Evolutionary conservation across 2,329 filamentous ascomycete genomes (phyloP).

Genomic region (Scedosporium aurantiacum): DNA sequence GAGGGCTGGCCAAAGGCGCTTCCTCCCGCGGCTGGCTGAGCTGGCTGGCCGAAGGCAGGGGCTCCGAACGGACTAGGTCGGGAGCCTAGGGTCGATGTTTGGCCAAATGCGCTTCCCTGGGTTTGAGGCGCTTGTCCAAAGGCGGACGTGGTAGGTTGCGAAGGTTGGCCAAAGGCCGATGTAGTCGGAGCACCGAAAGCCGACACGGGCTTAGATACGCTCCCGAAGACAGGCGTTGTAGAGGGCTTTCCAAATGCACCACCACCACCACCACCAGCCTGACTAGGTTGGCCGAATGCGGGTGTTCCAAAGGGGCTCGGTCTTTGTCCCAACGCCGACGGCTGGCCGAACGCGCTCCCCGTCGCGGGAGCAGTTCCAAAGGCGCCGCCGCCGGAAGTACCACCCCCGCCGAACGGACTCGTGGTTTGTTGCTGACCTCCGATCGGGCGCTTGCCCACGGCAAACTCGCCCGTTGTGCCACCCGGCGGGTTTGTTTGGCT

Average conservation of each 20-base stretch:
- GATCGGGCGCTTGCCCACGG: slow-evolving; percentile 19
- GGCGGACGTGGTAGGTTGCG: slow-evolving; percentile 10
- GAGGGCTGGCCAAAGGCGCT: slow-evolving; percentile 14
- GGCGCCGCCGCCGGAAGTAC: slow-evolving; percentile 14
- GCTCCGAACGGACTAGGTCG: slow-evolving; percentile 7
- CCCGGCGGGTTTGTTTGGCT: slow-evolving; percentile 30
- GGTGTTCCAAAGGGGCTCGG: slow-evolving; percentile 5
- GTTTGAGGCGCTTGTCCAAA: slow-evolving; percentile 18
- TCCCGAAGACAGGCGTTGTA: slow-evolving; percentile 5
- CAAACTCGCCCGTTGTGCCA: slow-evolving; percentile 34
- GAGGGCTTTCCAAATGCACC: slow-evolving; percentile 14
- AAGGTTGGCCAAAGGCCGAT: slow-evolving; percentile 17
- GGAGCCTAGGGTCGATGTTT: slow-evolving; percentile 4
- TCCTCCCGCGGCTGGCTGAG: not conserved
- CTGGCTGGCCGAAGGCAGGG: slow-evolving; percentile 2
- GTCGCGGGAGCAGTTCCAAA: slow-evolving; percentile 24
- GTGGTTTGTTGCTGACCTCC: slow-evolving; percentile 15
- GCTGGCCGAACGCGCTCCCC: slow-evolving; percentile 20
- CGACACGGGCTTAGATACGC: slow-evolving; percentile 16
- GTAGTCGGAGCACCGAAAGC: not conserved
- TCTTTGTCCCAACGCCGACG: slow-evolving; percentile 22
- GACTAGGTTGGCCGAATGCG: slow-evolving; percentile 16
- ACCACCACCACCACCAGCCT: slow-evolving; percentile 1
- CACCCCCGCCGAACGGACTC: slow-evolving; percentile 31
- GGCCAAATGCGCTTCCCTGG: slow-evolving; percentile 8